These are phyloP conservation scores for Fusarium ambrosium DNA, from an alignment of 2,329 filamentous ascomycete genomes.

Conservation along the genomic window DNA sequence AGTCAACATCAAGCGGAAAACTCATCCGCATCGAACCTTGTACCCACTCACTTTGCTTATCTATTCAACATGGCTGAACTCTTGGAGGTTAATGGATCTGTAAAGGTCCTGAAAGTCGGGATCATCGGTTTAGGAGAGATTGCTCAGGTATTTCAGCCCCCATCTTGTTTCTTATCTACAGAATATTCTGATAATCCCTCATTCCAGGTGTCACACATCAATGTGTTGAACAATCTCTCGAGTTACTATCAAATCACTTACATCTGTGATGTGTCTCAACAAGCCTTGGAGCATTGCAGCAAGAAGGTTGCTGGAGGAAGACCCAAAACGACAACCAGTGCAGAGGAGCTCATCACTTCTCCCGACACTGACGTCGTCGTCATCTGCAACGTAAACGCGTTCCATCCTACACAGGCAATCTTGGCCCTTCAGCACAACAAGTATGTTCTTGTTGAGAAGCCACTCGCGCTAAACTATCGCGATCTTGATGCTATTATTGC, in stretches of 20 bases:
- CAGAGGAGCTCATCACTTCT: slow-evolving; percentile 58
- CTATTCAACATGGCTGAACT: slow-evolving; percentile 2
- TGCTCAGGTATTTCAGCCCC: slow-evolving; percentile 14
- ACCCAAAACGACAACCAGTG: slow-evolving; percentile 52
- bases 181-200: slow-evolving; percentile 4
- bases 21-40: not conserved
- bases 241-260: slow-evolving; percentile 60
- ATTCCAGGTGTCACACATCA: slow-evolving; percentile 66
- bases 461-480: slow-evolving; percentile 63
- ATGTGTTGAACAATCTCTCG: slow-evolving; percentile 59
- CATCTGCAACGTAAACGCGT: slow-evolving; percentile 66
- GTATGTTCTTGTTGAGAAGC: slow-evolving; percentile 71
- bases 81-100: not conserved
- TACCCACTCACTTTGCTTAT: not conserved
- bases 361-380: slow-evolving; percentile 66
- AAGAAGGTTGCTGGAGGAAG: slow-evolving; percentile 35
- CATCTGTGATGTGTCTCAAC: slow-evolving; percentile 65
- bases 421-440: slow-evolving; percentile 67
- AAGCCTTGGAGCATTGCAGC: slow-evolving; percentile 46
- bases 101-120: slow-evolving; percentile 14
- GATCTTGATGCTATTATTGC: slow-evolving; percentile 62
- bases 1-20: not conserved
- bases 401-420: slow-evolving; percentile 66
- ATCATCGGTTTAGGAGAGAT: slow-evolving; percentile 27
- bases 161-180: not conserved